Base-by-base conservation (phyloP, 352 stramenopile genomes). In the Phytophthora pistaciae region DNA sequence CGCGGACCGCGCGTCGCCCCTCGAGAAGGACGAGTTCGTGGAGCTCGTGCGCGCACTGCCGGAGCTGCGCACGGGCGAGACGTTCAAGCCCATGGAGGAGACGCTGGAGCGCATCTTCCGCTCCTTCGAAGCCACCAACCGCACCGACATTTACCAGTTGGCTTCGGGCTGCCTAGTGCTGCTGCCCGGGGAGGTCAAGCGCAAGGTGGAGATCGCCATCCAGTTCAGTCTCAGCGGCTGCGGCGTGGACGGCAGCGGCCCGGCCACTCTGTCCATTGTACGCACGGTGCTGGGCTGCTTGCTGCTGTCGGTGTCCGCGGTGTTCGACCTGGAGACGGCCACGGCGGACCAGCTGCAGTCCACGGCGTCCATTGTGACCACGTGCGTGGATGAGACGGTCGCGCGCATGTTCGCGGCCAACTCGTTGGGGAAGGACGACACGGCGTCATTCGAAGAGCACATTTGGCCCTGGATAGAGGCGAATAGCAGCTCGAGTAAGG, bases 381-480 rank as follows among this genome's bases (percentile, higher is more conserved):
- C 78, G n/a, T 92, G 81, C 36, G 82, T 82, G 20, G 67, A 80
- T 31, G 79, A 91, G 70, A 88, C 78, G 1, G 78, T 80, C 3
- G 76, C 80, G 27, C 75, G 79, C 1, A 70, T 92, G 60, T 92
- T 85, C 55, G 65, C 74, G 9, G 76, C 75, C 14, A 79, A 90
- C 46, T 77, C 71, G 5, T 65, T 90, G 38, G 52, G 56, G 4
- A 87, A 80, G 48, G 71, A 83, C 33, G 75, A 57, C 5, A 72
- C 59, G 0, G 72, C 68, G 25, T 65, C 53, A 23, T 88, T 91
- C 53, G 58, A 82, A 14, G 63, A 78, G 11, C 67, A 83, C 8
- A 65, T 89, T 27, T 92, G 83, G 85, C 72, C 77, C 3, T 95
- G 84, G 84, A 87, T 94, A 13, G 82, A 95, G 33, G 56, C 80